These are phyloP conservation scores for Vairimorpha apis DNA, from an alignment of 371 early-diverging fungal species.

Conservation along the genomic window DNA sequence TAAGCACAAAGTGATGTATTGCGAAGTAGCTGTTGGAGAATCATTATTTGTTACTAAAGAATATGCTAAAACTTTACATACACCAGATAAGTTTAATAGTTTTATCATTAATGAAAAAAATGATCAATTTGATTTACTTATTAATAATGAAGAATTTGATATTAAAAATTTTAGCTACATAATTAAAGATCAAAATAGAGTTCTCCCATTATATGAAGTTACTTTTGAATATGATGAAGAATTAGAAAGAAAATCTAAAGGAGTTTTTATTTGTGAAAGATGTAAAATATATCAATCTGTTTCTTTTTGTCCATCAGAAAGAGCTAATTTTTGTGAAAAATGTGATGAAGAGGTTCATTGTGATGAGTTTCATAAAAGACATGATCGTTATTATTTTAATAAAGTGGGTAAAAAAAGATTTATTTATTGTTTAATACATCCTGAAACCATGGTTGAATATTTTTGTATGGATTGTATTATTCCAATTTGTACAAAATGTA, in stretches of 20 bases:
- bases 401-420: slow-evolving; percentile 60
- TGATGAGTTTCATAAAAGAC: slow-evolving; percentile 60
- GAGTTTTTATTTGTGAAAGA: slow-evolving; percentile 56
- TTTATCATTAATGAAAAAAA: slow-evolving; percentile 44
- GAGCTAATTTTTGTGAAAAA: slow-evolving; percentile 60
- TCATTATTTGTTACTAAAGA: slow-evolving; percentile 56
- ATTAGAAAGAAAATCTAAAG: slow-evolving; percentile 54
- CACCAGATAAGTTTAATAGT: slow-evolving; percentile 56
- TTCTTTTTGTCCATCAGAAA: slow-evolving; percentile 63
- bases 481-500: slow-evolving; percentile 62
- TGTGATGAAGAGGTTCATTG: slow-evolving; percentile 62
- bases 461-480: slow-evolving; percentile 59
- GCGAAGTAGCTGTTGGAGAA: slow-evolving; percentile 62
- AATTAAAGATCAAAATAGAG: slow-evolving; percentile 56
- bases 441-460: slow-evolving; percentile 55
- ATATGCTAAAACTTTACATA: slow-evolving; percentile 53
- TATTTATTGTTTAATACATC: slow-evolving; percentile 58
- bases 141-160: slow-evolving; percentile 26
- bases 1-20: slow-evolving; percentile 58
- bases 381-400: slow-evolving; percentile 59
- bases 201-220: slow-evolving; percentile 59
- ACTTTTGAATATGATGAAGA: slow-evolving; percentile 62
- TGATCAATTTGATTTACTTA: slow-evolving; percentile 9
- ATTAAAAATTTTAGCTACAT: slow-evolving; percentile 46
- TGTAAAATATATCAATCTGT: slow-evolving; percentile 48